Percentiles rank a stretch among this genome's conserved stretches.
Conservation (phyloP, 495 filamentous ascomycete genomes). For the Hyphodiscus hymeniophilus region DNA sequence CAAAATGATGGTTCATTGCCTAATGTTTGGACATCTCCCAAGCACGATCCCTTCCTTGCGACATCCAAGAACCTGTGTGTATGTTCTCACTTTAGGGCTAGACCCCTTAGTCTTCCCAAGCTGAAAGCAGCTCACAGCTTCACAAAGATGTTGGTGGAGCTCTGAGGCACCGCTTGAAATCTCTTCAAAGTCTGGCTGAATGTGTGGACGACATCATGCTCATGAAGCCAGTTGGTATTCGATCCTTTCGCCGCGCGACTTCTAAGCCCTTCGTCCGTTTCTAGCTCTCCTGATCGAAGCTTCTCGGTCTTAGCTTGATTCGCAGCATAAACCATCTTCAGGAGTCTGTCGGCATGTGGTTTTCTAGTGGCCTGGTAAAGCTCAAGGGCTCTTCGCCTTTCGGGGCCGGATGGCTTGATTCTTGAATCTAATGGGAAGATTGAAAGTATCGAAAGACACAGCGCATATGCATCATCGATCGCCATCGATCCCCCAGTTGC, state of each 20-base stretch:
- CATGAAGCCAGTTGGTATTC: constrained; percentile 36
- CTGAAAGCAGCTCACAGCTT: no score
- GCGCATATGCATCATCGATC: constrained; percentile 36
- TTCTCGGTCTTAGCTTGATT: constrained; percentile 25
- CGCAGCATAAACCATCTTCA: constrained; percentile 32
- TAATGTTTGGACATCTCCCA: no score
- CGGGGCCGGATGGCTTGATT: constrained; percentile 13
- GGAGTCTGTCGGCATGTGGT: constrained; percentile 33
- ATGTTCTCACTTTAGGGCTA: no score
- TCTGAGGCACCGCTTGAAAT: no score
- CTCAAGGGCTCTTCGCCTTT: constrained; percentile 26
- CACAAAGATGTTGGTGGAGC: no score
- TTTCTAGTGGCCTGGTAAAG: constrained; percentile 35
- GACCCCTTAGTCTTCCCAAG: no score
- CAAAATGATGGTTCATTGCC: no score
- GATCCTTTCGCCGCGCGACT: constrained; percentile 28
- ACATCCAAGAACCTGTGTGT: no score
- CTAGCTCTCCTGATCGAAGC: constrained; percentile 16
- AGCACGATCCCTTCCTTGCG: no score
- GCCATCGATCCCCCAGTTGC: constrained; percentile 44
- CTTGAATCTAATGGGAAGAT: constrained; percentile 18
- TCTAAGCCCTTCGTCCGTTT: constrained; percentile 33
- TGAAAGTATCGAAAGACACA: constrained; percentile 22
- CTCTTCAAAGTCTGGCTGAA: constrained; percentile 23
- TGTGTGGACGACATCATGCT: constrained; percentile 37